Conservation (phyloP, 2,329 filamentous ascomycete genomes). For the Penicillium sp. region DNA sequence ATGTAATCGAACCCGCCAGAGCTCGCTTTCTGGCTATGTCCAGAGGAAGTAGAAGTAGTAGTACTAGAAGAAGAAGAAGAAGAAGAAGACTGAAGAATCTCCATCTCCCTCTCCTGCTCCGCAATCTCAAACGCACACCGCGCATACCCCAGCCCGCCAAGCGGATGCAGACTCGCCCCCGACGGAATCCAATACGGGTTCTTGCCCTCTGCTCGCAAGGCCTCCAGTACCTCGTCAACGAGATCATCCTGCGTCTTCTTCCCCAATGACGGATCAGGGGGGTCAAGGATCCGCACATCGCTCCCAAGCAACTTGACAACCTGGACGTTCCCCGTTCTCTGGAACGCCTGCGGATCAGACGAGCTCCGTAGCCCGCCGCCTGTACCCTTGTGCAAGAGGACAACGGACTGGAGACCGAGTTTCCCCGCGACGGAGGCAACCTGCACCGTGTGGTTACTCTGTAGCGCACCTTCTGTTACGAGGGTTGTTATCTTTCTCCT, state of each 20-base stretch:
- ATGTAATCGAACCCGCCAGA: constrained; percentile 37
- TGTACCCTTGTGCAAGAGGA: constrained; percentile 35
- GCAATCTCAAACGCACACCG: constrained; percentile 39
- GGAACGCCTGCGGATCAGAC: constrained; percentile 26
- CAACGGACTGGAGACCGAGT: constrained; percentile 32
- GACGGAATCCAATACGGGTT: constrained; percentile 43
- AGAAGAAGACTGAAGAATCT: neutral
- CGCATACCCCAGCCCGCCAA: constrained; percentile 41
- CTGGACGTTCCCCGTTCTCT: constrained; percentile 34
- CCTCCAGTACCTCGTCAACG: constrained; percentile 29
- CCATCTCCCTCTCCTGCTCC: constrained; percentile 30
- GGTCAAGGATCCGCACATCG: constrained; percentile 55
- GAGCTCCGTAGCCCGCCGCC: constrained; percentile 32
- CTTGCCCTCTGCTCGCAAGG: constrained; percentile 25
- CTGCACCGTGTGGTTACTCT: constrained; percentile 45
- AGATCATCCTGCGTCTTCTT: constrained; percentile 41
- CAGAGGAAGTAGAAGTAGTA: neutral
- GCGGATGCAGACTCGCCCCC: constrained; percentile 39
- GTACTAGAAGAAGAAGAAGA: neutral
- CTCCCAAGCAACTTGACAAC: constrained; percentile 36
- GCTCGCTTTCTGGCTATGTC: neutral
- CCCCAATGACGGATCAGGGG: neutral
- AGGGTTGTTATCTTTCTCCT: constrained; percentile 30
- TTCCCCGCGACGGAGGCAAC: constrained; percentile 36
- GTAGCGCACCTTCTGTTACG: constrained; percentile 42